These are phyloP conservation scores for Roridomyces roridus DNA, from an alignment of 768 basidiomycete genomes.

Conservation along the genomic window DNA sequence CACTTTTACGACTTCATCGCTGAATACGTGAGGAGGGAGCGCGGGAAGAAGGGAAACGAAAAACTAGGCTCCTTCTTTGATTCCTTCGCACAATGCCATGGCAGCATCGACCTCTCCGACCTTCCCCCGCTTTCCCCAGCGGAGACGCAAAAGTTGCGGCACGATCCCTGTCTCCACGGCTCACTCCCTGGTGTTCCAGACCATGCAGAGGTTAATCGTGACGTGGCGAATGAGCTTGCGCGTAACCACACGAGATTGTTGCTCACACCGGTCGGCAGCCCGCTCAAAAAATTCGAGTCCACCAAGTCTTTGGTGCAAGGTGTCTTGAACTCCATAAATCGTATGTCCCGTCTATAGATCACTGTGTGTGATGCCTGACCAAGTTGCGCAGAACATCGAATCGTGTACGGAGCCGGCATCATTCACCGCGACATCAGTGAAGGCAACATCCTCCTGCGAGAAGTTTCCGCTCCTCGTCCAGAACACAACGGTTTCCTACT, in stretches of 20 bases:
- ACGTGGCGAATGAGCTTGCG: not conserved
- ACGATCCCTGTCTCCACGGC: not conserved
- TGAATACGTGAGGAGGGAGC: not conserved
- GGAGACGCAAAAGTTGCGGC: not conserved
- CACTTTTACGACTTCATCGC: conserved; percentile 15
- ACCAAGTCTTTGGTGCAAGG: not conserved
- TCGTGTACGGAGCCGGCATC: conserved; percentile 11
- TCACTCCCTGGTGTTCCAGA: not conserved
- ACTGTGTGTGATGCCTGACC: not conserved
- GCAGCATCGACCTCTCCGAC: conserved; percentile 5
- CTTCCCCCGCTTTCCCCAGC: not conserved
- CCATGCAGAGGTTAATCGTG: not conserved
- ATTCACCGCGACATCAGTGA: conserved; percentile 18
- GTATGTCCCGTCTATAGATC: not conserved
- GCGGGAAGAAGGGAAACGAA: no score
- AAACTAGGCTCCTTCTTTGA: no score
- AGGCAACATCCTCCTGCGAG: conserved; percentile 11
- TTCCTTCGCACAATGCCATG: conserved; percentile 11
- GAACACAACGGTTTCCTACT: conserved; percentile 3
- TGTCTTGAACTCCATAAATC: not conserved
- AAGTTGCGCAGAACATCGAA: not conserved
- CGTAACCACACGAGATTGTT: conserved; percentile 9
- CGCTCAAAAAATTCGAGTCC: not conserved
- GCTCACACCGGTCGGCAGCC: conserved; percentile 10
- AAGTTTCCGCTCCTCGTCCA: no score